Evolutionary conservation across 139 green algal genomes (phyloP).

Genomic region (Chlamydomonas eustigma): DNA sequence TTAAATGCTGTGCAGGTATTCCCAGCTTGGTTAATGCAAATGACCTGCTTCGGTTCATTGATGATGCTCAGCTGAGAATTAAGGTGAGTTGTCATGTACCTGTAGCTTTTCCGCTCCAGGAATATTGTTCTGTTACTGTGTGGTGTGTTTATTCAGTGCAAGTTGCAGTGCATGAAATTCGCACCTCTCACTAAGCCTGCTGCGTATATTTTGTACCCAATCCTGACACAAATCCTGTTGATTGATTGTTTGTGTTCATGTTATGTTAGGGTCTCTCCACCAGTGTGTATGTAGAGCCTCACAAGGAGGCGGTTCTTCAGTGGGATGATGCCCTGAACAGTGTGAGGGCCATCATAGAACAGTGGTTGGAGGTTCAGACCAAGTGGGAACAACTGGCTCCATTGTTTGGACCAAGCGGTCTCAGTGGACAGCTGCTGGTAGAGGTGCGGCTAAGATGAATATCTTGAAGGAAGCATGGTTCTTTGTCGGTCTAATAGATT

Average conservation of each 20-base stretch:
- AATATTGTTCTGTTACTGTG: too few species aligned
- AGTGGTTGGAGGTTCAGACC: conserved; percentile 41
- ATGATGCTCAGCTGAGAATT: conserved; percentile 37
- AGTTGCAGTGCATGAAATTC: too few species aligned
- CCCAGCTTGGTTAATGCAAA: conserved; percentile 29
- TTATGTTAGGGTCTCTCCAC: conserved; percentile 20
- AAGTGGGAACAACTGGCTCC: conserved; percentile 38
- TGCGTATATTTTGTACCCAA: too few species aligned
- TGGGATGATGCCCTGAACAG: conserved; percentile 39
- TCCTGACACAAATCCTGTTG: too few species aligned
- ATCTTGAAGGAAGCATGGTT: background rate
- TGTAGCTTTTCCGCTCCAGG: too few species aligned
- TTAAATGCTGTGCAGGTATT: conserved; percentile 28
- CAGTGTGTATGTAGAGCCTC: conserved; percentile 29
- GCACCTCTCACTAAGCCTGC: too few species aligned
- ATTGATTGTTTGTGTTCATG: too few species aligned
- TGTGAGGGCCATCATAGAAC: conserved; percentile 30
- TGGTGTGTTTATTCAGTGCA: too few species aligned
- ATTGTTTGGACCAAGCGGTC: conserved; percentile 33
- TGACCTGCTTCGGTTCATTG: conserved; percentile 31
- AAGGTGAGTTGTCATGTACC: too few species aligned
- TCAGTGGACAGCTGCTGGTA: conserved; percentile 33
- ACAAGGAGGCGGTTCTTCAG: conserved; percentile 24
- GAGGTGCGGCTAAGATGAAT: conserved; percentile 23
- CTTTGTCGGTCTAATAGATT: background rate